These are phyloP conservation scores for Trichoderma atroviride DNA, from an alignment of 2,329 filamentous ascomycete genomes.

Conservation along the genomic window DNA sequence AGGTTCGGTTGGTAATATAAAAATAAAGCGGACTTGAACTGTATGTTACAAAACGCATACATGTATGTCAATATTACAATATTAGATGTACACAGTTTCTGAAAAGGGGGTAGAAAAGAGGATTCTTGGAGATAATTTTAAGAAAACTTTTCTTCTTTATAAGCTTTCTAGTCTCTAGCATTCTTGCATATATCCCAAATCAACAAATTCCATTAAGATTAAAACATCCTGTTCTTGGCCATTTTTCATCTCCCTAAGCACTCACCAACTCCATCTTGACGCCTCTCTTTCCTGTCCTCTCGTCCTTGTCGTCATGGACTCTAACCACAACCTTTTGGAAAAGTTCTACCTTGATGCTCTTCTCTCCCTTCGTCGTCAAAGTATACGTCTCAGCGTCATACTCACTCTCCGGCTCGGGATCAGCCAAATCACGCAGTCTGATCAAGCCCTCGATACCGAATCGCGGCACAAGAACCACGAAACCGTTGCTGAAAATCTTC, in stretches of 20 bases:
- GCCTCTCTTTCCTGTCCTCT: constrained; percentile 92
- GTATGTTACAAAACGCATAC: constrained; percentile 20
- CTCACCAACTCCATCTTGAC: constrained; percentile 72
- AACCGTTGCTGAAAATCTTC: constrained; percentile 96
- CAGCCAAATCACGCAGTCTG: constrained; percentile 77
- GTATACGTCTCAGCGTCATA: constrained; percentile 88
- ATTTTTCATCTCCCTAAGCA: constrained; percentile 22
- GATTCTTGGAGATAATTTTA: not conserved
- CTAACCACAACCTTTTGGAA: constrained; percentile 91
- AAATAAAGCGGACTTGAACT: constrained; percentile 31
- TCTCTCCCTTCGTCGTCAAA: constrained; percentile 62
- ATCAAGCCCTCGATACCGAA: constrained; percentile 96
- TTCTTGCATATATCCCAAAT: not conserved
- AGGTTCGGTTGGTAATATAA: constrained; percentile 37
- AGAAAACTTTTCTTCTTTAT: not conserved
- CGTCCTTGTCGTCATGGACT: constrained; percentile 91
- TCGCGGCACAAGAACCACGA: constrained; percentile 91
- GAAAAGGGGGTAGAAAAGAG: not conserved
- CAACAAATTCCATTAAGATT: not conserved
- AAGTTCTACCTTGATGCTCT: constrained; percentile 69
- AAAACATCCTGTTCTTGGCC: not conserved
- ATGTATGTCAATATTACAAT: constrained; percentile 35
- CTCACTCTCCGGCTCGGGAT: constrained; percentile 74
- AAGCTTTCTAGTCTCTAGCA: constrained; percentile 6
- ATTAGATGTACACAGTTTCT: constrained; percentile 12